These are phyloP conservation scores for Vinca minor DNA, from an alignment of 257 asterid species.

Conservation along the genomic window DNA sequence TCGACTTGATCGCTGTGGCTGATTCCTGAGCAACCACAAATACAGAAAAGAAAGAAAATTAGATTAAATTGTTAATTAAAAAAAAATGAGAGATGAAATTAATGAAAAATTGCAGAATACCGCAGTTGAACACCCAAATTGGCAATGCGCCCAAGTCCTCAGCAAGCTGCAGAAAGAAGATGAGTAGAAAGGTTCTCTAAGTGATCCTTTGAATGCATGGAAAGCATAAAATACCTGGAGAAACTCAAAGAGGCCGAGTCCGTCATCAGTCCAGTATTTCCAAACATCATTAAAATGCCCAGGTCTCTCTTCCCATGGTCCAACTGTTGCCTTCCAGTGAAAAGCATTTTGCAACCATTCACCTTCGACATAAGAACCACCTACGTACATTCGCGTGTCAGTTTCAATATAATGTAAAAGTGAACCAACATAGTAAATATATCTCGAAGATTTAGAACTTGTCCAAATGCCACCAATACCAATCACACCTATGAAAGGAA, in stretches of 20 bases:
- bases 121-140: slow-evolving; percentile 90
- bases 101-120: slow-evolving; percentile 26
- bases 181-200: not conserved
- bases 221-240: slow-evolving; percentile 5
- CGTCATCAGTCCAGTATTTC: slow-evolving; percentile 96
- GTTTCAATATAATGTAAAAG: no score
- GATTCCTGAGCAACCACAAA: slow-evolving; percentile 49
- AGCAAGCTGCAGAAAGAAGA: slow-evolving; percentile 54
- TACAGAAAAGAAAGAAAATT: slow-evolving; percentile 7
- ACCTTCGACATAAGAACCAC: slow-evolving; percentile 97
- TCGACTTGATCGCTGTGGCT: slow-evolving; percentile 80
- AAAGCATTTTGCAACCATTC: slow-evolving; percentile 80
- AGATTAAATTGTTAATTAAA: not conserved
- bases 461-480: not conserved
- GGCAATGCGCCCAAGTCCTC: slow-evolving; percentile 89
- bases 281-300: slow-evolving; percentile 98
- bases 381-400: slow-evolving; percentile 39
- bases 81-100: not conserved
- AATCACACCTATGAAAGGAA: not conserved
- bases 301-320: slow-evolving; percentile 90
- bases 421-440: not conserved
- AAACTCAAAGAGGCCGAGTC: slow-evolving; percentile 42
- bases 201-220: slow-evolving; percentile 1
- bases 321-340: slow-evolving; percentile 91
- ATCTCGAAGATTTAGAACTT: not conserved